These are phyloP conservation scores for Maudiozyma serrabonitensis DNA, from an alignment of 805 yeast species.

Conservation along the genomic window DNA sequence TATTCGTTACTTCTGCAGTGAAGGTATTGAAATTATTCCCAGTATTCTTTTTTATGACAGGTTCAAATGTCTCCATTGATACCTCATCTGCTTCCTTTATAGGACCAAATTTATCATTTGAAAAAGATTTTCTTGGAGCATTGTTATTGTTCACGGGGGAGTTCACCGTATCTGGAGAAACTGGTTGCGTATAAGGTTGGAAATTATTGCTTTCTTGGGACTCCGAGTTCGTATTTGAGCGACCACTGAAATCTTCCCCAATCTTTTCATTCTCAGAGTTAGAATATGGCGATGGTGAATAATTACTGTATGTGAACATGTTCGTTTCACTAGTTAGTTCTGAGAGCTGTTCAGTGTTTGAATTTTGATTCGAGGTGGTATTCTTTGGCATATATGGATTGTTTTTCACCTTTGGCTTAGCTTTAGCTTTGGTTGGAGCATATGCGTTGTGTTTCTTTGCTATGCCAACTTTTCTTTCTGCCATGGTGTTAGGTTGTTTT, in stretches of 20 bases:
- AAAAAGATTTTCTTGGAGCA: not conserved
- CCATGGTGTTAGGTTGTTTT: not conserved
- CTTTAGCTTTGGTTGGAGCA: slow-evolving; percentile 1
- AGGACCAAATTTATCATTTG: slow-evolving; percentile 14
- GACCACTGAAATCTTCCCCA: not conserved
- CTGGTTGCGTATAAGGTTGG: not conserved
- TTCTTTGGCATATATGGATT: slow-evolving; percentile 5
- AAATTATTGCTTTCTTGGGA: too few relatives aligned
- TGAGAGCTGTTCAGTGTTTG: not conserved
- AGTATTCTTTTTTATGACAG: slow-evolving; percentile 23
- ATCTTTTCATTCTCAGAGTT: not conserved
- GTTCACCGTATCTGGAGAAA: too few relatives aligned
- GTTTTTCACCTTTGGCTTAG: slow-evolving; percentile 4
- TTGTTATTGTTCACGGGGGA: too few relatives aligned
- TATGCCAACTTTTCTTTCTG: not conserved
- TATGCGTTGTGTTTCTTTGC: slow-evolving; percentile 3
- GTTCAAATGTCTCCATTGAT: slow-evolving; percentile 17
- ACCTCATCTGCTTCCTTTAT: slow-evolving; percentile 14
- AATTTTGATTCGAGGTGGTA: not conserved
- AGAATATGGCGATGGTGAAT: not conserved
- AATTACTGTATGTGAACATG: slow-evolving; percentile 3
- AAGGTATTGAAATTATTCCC: slow-evolving; percentile 14
- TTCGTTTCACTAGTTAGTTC: not conserved
- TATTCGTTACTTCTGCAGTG: slow-evolving; percentile 7
- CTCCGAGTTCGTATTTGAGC: not conserved